Evolutionary conservation across 345 rosid species (phyloP).

Genomic region (Chamaenerion angustifolium): DNA sequence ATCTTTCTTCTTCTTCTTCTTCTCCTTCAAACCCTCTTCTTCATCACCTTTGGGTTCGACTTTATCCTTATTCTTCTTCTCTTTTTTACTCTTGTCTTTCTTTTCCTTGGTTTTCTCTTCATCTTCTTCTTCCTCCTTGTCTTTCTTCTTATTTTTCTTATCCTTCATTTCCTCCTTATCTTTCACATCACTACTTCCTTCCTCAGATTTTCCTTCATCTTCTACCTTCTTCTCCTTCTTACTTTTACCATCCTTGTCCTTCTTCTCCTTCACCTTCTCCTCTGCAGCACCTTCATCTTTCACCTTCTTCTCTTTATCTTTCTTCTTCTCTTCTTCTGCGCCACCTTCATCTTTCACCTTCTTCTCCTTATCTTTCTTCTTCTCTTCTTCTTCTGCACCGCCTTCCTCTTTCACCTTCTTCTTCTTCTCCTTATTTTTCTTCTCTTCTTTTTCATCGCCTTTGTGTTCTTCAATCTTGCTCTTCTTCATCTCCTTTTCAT

Average conservation of each 20-base stretch:
- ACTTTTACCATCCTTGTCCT: neutral
- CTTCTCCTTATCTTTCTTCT: neutral
- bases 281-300: neutral
- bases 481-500: neutral
- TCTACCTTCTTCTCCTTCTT: neutral
- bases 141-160: neutral
- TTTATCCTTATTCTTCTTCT: neutral
- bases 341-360: neutral
- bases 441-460: neutral
- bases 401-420: neutral
- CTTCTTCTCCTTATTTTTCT: neutral
- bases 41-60: neutral
- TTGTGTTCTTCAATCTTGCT: no score
- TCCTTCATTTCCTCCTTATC: neutral
- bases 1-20: no score
- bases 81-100: neutral
- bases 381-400: neutral
- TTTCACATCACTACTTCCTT: no score
- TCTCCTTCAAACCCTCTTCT: neutral
- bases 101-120: neutral
- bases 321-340: neutral
- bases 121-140: neutral
- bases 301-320: neutral
- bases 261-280: neutral
- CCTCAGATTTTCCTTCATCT: neutral